These are phyloP conservation scores for Tricholoma sp. DNA, from an alignment of 768 basidiomycete species.

Conservation along the genomic window DNA sequence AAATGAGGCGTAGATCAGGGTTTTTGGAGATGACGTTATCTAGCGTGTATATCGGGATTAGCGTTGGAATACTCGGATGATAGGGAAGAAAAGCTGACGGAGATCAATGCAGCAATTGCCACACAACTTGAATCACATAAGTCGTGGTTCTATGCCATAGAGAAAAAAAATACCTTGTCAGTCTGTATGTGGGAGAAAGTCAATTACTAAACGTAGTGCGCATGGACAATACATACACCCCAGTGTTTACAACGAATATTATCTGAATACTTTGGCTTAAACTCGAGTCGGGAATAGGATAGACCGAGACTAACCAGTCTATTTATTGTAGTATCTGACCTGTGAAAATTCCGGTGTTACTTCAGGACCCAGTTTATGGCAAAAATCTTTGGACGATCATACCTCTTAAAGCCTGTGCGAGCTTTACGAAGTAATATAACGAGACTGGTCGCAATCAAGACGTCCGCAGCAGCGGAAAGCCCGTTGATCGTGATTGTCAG, in stretches of 20 bases:
- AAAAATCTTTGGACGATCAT: background rate
- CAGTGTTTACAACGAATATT: slow-evolving; percentile 20
- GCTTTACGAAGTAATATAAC: no score
- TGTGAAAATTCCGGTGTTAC: no score
- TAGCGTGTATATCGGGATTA: slow-evolving; percentile 2
- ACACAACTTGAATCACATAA: background rate
- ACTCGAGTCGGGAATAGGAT: no score
- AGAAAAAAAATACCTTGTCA: background rate
- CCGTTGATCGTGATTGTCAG: no score
- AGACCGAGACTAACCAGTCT: background rate
- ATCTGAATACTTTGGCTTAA: slow-evolving; percentile 6
- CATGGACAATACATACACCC: slow-evolving; percentile 6
- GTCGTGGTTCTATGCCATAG: background rate
- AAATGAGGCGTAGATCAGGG: slow-evolving; percentile 27
- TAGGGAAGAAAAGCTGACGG: slow-evolving; percentile 1
- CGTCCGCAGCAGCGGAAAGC: no score
- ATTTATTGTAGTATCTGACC: background rate
- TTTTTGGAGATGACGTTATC: slow-evolving; percentile 21
- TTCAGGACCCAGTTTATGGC: background rate
- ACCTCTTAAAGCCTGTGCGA: no score
- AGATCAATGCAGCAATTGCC: slow-evolving; percentile 6
- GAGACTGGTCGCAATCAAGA: no score
- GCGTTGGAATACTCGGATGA: background rate
- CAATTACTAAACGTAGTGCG: background rate
- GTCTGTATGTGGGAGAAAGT: background rate